These are phyloP conservation scores for Dactylellina sp. DNA, from an alignment of 2,329 filamentous ascomycete species.

Conservation along the genomic window DNA sequence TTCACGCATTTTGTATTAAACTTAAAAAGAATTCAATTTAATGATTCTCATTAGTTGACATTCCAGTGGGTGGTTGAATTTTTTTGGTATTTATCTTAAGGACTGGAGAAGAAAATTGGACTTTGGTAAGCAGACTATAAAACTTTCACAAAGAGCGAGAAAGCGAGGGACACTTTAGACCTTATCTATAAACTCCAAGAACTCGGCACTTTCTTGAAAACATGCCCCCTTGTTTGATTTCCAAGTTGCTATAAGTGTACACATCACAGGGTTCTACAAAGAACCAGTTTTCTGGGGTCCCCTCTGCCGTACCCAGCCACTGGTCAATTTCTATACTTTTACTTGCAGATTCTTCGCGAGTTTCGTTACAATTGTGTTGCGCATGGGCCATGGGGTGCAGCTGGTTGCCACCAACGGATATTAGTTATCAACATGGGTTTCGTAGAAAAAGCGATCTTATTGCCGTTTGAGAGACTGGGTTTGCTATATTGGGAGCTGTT, in stretches of 20 bases:
- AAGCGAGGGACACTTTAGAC: background rate
- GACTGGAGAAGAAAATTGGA: background rate
- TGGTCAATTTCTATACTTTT: no score
- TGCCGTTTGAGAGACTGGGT: background rate
- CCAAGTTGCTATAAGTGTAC: background rate
- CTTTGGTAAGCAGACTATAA: background rate
- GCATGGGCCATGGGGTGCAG: background rate
- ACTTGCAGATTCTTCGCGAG: background rate
- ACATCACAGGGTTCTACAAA: slow-evolving; percentile 40
- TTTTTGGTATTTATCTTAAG: background rate
- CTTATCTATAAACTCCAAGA: background rate
- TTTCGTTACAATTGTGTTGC: background rate
- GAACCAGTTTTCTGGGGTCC: background rate
- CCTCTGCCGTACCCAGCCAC: no score
- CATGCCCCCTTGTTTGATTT: slow-evolving; percentile 9
- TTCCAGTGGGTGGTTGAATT: background rate
- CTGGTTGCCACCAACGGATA: background rate
- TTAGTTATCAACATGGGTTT: slow-evolving; percentile 31
- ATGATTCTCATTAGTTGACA: slow-evolving; percentile 39
- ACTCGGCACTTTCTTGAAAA: background rate
- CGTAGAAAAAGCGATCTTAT: background rate
- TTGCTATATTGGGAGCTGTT: slow-evolving; percentile 34
- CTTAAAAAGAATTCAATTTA: slow-evolving; percentile 42
- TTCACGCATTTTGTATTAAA: slow-evolving; percentile 27
- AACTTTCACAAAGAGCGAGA: no score